A percentile compares a stretch with the other conserved stretches of the same genome.
Evolutionary conservation across 495 filamentous ascomycete species (phyloP).

Genomic region (Podospora appendiculata): DNA sequence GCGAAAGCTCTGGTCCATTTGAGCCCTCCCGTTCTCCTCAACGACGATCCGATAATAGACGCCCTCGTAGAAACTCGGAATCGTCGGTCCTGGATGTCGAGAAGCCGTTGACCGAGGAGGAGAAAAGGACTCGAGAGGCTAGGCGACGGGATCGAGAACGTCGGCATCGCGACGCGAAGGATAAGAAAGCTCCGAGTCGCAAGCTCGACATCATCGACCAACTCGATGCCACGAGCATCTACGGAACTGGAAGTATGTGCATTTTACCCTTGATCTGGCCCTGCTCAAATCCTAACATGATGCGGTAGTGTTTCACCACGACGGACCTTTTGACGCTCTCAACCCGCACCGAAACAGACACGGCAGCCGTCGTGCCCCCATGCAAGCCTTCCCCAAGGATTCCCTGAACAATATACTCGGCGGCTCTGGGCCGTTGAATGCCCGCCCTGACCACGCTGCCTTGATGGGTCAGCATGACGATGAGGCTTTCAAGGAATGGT

Average conservation of each 20-base stretch:
- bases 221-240: constrained; percentile 94
- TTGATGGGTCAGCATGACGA: constrained; percentile 70
- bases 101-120: constrained; percentile 62
- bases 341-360: constrained; percentile 92
- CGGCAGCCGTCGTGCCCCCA: constrained; percentile 74
- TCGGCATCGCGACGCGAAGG: constrained; percentile 52
- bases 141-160: constrained; percentile 62
- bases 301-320: constrained; percentile 85
- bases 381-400: constrained; percentile 91
- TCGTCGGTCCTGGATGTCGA: constrained; percentile 73
- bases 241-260: constrained; percentile 82
- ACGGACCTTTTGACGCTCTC: constrained; percentile 96
- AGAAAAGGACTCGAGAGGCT: constrained; percentile 64
- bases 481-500: constrained; percentile 82
- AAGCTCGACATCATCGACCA: constrained; percentile 93
- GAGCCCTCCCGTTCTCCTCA: constrained; percentile 30
- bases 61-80: constrained; percentile 84
- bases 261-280: background rate
- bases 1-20: constrained; percentile 21
- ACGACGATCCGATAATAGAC: constrained; percentile 33
- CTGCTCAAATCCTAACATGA: constrained; percentile 2
- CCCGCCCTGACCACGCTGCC: constrained; percentile 70
- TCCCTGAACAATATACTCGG: constrained; percentile 89
- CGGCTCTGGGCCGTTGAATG: constrained; percentile 77
- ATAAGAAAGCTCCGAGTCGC: constrained; percentile 50